phyloP scores from a whole-genome alignment of 257 asterid genomes.

The Eustoma russellianum region DNA sequence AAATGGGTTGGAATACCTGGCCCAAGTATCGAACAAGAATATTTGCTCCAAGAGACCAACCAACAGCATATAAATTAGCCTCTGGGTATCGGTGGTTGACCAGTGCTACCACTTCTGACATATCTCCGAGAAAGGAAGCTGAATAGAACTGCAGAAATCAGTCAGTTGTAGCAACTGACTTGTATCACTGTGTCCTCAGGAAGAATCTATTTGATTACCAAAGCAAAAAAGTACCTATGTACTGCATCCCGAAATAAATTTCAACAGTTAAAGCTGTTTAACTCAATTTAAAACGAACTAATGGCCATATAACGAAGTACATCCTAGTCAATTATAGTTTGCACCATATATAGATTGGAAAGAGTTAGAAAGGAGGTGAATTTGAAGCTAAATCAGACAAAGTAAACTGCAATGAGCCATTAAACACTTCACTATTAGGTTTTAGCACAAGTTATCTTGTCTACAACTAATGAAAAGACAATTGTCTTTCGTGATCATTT shows the following conservation, averaged over 20 bases:
- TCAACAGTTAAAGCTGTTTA: neutral
- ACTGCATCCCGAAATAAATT: neutral
- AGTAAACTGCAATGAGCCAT: too few species aligned
- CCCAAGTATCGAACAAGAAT: conserved; percentile 88
- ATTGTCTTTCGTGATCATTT: neutral
- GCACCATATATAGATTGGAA: too few species aligned
- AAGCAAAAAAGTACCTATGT: too few species aligned
- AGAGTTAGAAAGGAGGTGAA: too few species aligned
- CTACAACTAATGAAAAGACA: too few species aligned
- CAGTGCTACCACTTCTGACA: conserved; percentile 68
- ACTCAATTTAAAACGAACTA: neutral
- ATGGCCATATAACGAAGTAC: too few species aligned
- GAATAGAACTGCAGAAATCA: conserved; percentile 82
- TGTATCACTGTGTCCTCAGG: too few species aligned
- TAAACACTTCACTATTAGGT: too few species aligned
- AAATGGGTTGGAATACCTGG: conserved; percentile 38
- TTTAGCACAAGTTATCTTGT: too few species aligned
- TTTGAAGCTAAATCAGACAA: too few species aligned
- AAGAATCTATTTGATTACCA: too few species aligned
- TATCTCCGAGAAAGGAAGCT: conserved; percentile 91
- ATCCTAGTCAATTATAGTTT: too few species aligned
- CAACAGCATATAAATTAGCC: conserved; percentile 79
- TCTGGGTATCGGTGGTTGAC: conserved; percentile 55
- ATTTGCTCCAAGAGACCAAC: conserved; percentile 98
- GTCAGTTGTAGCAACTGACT: neutral